A percentile compares a stretch with the other conserved stretches of the same genome.
phyloP scores from a whole-genome alignment of 2,329 filamentous ascomycete species.

The Neonectria faginata region DNA sequence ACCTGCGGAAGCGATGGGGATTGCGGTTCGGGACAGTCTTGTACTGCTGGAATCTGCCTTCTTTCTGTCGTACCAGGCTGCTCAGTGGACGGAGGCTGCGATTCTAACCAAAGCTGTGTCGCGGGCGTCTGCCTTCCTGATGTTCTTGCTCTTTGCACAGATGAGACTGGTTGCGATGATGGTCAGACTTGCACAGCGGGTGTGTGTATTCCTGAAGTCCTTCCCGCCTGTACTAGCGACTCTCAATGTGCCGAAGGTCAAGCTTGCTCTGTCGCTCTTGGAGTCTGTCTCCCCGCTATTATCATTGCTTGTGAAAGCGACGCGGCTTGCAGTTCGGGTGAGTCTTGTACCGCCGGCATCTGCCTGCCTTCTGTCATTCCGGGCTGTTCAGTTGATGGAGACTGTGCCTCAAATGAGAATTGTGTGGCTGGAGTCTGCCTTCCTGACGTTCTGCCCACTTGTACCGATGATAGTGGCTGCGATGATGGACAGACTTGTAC shows the following conservation, averaged over 20 bases:
- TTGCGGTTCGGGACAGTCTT: not conserved
- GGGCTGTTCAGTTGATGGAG: not conserved
- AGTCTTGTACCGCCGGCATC: not conserved
- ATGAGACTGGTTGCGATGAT: not conserved
- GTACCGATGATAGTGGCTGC: not conserved
- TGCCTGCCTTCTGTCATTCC: not conserved
- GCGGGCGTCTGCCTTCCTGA: slow-evolving; percentile 4
- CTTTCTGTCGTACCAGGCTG: not conserved
- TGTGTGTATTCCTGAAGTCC: slow-evolving; percentile 10
- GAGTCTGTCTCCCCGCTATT: not conserved
- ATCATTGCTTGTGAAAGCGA: not conserved
- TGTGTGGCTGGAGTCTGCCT: slow-evolving; percentile 8
- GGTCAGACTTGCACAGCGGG: slow-evolving; percentile 7
- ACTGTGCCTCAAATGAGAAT: not conserved
- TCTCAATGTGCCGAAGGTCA: not conserved
- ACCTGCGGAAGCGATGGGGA: not conserved
- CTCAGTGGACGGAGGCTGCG: not conserved
- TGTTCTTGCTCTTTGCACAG: slow-evolving; percentile 1
- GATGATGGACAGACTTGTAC: slow-evolving; percentile 1
- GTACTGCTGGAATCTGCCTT: not conserved
- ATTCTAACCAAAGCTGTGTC: not conserved
- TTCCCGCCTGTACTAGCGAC: slow-evolving; percentile 8
- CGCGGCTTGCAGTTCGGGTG: not conserved
- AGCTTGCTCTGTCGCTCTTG: not conserved
- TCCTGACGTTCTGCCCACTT: not conserved